Evolutionary conservation across 2,329 filamentous ascomycete genomes (phyloP), one percentile per base, ranked within the genome.

Genomic region (Sarocladium strictum): DNA sequence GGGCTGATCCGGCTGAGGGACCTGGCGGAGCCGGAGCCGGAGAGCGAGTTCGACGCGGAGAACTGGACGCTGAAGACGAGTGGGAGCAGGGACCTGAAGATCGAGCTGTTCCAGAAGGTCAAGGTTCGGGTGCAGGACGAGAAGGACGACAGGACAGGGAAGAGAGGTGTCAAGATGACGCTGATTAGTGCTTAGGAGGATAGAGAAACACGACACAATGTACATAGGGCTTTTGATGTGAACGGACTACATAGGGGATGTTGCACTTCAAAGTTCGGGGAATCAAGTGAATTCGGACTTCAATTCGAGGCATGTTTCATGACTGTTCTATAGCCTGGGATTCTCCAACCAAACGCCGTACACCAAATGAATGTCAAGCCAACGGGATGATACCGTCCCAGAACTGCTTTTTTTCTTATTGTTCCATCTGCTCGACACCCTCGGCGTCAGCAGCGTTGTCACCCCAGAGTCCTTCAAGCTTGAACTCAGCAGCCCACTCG

Each of bases 401-500:
- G 29, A 33, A 23, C 15, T 43, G 23, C 21, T 17, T n/a, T 15
- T 29, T 21, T 53, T 53, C 56, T 61, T 71, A 79, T 63, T 78
- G 74, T 67, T 78, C 71, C 80, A 83, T 83, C 53, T 71, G 74
- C 55, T 80, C 77, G 3, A 59, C 72, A 7, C 63, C 65, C 17
- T 55, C 65, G 29, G 58, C 64, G 27, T 58, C 67, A 24, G 66
- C 84, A 66, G 26, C 52, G 26, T 35, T 29, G 40, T 90, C 85
- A 11, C 89, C 91, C 88, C 89, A 97, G 14, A 99, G 73, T 2
- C 90, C 94, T 58, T 97, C 94, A 9, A 99, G 79, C 75, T 93
- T 92, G 73, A 99, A 97, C 71, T 97, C 93, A 63, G 89, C 85
- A 7, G 92, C 89, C 91, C 93, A 96, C 68, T 95, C 86, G 11